Percentiles rank a stretch among this genome's conserved stretches.
Conservation (phyloP, 2,329 filamentous ascomycete species). For the Onygenales sp. region DNA sequence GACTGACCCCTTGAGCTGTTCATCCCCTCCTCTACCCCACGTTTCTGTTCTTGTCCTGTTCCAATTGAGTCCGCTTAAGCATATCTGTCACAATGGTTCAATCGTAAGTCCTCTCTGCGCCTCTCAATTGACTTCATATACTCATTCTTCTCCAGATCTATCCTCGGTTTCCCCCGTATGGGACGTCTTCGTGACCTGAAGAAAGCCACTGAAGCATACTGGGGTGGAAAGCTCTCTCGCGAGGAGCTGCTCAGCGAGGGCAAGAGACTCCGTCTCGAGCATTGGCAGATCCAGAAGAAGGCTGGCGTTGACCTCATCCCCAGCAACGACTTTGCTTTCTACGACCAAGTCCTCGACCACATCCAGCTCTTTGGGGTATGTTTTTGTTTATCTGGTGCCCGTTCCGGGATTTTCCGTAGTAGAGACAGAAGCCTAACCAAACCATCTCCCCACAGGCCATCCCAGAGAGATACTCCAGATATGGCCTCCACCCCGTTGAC, state of each 20-base stretch:
- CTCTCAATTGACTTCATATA: background rate
- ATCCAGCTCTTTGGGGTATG: constrained; percentile 95
- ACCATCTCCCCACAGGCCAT: constrained; percentile 51
- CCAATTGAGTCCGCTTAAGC: constrained; percentile 3
- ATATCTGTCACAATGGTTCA: constrained; percentile 46
- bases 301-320: constrained; percentile 96
- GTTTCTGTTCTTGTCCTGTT: background rate
- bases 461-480: constrained; percentile 86
- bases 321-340: constrained; percentile 99
- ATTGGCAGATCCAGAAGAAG: constrained; percentile 99
- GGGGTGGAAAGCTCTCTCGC: constrained; percentile 89
- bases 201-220: constrained; percentile 99
- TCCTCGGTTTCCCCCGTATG: constrained; percentile 99
- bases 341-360: constrained; percentile 95
- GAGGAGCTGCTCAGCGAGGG: constrained; percentile 85
- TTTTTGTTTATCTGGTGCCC: constrained; percentile 12
- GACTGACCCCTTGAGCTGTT: background rate
- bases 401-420: no score
- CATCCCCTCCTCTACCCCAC: background rate
- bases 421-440: background rate
- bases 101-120: constrained; percentile 38
- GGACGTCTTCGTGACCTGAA: constrained; percentile 97
- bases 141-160: constrained; percentile 39
- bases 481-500: constrained; percentile 79
- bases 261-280: constrained; percentile 89